Conservation (phyloP, 2,329 filamentous ascomycete genomes). For the Grosmannia huntii region DNA sequence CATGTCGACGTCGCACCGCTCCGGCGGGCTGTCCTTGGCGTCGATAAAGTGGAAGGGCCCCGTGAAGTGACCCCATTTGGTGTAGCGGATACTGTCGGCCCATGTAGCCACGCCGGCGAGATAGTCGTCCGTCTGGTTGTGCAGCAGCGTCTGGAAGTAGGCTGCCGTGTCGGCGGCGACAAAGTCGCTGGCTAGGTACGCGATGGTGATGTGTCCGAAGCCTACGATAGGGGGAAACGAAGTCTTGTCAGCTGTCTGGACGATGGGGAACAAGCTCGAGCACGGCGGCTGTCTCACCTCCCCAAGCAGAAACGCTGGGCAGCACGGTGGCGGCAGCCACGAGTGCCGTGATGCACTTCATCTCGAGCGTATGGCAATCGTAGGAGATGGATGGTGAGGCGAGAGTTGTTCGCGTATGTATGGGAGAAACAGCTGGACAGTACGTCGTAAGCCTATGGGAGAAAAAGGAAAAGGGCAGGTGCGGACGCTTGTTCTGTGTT, state of each 20-base stretch:
- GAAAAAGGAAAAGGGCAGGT: not conserved
- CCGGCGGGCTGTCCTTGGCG: constrained; percentile 49
- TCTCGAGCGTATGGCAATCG: not conserved
- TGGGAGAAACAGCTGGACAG: not conserved
- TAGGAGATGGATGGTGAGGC: not conserved
- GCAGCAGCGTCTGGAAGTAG: constrained; percentile 45
- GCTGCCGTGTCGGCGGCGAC: constrained; percentile 41
- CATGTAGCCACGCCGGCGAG: constrained; percentile 52
- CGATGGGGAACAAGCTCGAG: not conserved
- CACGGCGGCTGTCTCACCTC: constrained; percentile 21
- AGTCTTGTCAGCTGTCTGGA: no score
- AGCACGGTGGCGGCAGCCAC: constrained; percentile 18
- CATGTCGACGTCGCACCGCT: constrained; percentile 42
- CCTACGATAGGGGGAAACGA: constrained; percentile 22
- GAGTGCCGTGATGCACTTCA: constrained; percentile 12
- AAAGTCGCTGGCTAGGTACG: constrained; percentile 48
- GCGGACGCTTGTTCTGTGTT: no score
- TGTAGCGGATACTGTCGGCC: constrained; percentile 56
- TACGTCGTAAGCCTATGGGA: not conserved
- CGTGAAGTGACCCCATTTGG: constrained; percentile 47
- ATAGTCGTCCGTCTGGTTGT: constrained; percentile 41
- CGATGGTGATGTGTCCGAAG: constrained; percentile 53
- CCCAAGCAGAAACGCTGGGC: constrained; percentile 26
- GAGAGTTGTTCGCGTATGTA: not conserved
- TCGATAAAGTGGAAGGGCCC: constrained; percentile 58